Evolutionary conservation across 1,284 basidiomycete genomes (phyloP).

Genomic region (Melampsora abietis-canadensis): DNA sequence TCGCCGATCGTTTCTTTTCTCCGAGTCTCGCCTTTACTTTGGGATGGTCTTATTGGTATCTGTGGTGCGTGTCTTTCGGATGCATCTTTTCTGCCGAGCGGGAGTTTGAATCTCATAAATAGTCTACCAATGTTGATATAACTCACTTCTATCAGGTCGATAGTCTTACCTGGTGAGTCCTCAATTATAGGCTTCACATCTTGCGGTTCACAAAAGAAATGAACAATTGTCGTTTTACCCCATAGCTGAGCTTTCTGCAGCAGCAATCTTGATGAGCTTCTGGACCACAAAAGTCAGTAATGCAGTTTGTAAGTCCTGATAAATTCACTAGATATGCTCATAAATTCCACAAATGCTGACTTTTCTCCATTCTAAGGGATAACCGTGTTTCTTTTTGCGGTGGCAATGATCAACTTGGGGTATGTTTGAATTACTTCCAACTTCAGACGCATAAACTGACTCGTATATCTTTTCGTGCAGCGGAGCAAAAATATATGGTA

Average conservation of each 20-base stretch:
- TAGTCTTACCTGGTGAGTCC: constrained; percentile 30
- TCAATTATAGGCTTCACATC: no score
- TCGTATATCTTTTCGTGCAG: constrained; percentile 13
- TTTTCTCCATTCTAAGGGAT: background rate
- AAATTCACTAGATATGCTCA: no score
- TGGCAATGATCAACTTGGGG: constrained; percentile 38
- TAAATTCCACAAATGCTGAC: no score
- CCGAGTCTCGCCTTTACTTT: constrained; percentile 44
- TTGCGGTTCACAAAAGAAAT: no score
- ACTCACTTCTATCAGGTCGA: constrained; percentile 17
- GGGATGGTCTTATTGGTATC: constrained; percentile 45
- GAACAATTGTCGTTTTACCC: background rate
- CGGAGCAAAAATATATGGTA: constrained; percentile 41
- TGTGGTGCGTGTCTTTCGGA: constrained; percentile 6
- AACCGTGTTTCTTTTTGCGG: constrained; percentile 28
- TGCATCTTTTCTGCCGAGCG: no score
- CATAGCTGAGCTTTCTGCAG: constrained; percentile 41
- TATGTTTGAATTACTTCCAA: constrained; percentile 1
- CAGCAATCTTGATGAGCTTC: constrained; percentile 39
- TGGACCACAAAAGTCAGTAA: constrained; percentile 32
- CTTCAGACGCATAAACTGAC: background rate
- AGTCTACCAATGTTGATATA: no score
- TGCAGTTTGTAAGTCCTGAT: constrained; percentile 36
- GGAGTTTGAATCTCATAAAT: no score
- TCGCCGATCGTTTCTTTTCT: constrained; percentile 44